Percentiles rank a stretch among this genome's conserved stretches.
Evolutionary conservation across 2,329 filamentous ascomycete species (phyloP).

Genomic region (Alternaria sp.): DNA sequence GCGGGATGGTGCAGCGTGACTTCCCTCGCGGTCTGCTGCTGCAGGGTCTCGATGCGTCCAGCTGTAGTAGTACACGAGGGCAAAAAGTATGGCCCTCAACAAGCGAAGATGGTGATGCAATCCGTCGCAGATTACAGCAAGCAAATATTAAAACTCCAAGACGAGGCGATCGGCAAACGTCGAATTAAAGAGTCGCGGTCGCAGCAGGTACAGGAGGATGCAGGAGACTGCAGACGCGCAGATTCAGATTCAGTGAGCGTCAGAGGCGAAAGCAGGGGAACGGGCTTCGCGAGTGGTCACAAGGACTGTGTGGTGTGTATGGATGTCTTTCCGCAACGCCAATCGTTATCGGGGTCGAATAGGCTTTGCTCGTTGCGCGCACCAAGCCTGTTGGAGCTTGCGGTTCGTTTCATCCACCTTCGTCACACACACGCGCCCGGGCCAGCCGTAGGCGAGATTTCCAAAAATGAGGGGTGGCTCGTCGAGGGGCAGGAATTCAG

Average conservation of each 20-base stretch:
- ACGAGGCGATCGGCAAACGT: slow-evolving; percentile 9
- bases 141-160: slow-evolving; percentile 7
- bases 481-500: slow-evolving; percentile 25
- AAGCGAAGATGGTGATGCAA: slow-evolving; percentile 25
- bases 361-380: slow-evolving; percentile 27
- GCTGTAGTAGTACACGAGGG: slow-evolving; percentile 27
- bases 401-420: slow-evolving; percentile 35
- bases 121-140: slow-evolving; percentile 18
- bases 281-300: slow-evolving; percentile 35
- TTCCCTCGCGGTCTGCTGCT: slow-evolving; percentile 14
- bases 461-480: slow-evolving; percentile 29
- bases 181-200: slow-evolving; percentile 12
- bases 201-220: slow-evolving; percentile 21
- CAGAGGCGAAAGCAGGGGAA: slow-evolving; percentile 26
- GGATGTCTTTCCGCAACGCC: slow-evolving; percentile 24
- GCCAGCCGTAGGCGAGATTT: slow-evolving; percentile 29
- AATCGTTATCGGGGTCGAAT: slow-evolving; percentile 34
- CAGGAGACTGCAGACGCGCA: slow-evolving; percentile 27
- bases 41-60: slow-evolving; percentile 26
- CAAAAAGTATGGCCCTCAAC: slow-evolving; percentile 16
- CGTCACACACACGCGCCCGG: slow-evolving; percentile 37
- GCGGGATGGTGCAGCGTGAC: slow-evolving; percentile 24
- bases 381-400: slow-evolving; percentile 35
- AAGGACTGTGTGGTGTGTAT: slow-evolving; percentile 26
- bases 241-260: slow-evolving; percentile 19